Conservation (phyloP, 2,329 filamentous ascomycete genomes). For the Akanthomyces muscarius region DNA sequence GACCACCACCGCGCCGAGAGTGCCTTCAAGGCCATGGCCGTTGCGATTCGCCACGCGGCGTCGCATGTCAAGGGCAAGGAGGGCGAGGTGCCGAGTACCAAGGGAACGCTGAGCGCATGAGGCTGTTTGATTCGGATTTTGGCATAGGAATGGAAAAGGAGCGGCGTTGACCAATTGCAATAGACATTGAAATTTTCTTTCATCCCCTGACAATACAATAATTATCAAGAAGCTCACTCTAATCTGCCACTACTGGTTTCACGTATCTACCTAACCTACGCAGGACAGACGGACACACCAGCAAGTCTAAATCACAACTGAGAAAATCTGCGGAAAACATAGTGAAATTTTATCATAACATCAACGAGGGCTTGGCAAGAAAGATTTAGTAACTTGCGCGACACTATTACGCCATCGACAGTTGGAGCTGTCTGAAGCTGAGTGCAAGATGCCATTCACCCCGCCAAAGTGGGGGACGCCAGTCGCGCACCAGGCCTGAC, state of each 20-base stretch:
- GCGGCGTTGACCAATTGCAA: background rate
- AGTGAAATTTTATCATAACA: too few species aligned
- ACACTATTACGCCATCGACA: too few species aligned
- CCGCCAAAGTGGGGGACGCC: constrained; percentile 14
- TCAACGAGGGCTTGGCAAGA: too few species aligned
- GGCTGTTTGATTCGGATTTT: background rate
- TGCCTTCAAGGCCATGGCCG: constrained; percentile 92
- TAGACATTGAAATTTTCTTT: background rate
- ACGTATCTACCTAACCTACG: too few species aligned
- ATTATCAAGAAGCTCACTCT: background rate
- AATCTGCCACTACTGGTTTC: background rate
- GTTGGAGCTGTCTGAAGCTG: background rate
- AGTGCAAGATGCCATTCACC: background rate
- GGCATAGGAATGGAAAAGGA: background rate
- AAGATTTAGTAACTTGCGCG: too few species aligned
- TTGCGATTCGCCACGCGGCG: constrained; percentile 77
- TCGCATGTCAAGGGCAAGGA: constrained; percentile 72
- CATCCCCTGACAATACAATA: background rate
- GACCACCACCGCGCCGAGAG: constrained; percentile 96
- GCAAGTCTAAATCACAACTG: too few species aligned
- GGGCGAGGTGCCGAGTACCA: constrained; percentile 92
- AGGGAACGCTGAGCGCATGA: constrained; percentile 74
- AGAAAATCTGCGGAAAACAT: too few species aligned
- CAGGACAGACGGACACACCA: too few species aligned
- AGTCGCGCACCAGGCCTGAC: background rate